phyloP scores from a whole-genome alignment of 768 basidiomycete genomes.

The Leccinum sublutescens region DNA sequence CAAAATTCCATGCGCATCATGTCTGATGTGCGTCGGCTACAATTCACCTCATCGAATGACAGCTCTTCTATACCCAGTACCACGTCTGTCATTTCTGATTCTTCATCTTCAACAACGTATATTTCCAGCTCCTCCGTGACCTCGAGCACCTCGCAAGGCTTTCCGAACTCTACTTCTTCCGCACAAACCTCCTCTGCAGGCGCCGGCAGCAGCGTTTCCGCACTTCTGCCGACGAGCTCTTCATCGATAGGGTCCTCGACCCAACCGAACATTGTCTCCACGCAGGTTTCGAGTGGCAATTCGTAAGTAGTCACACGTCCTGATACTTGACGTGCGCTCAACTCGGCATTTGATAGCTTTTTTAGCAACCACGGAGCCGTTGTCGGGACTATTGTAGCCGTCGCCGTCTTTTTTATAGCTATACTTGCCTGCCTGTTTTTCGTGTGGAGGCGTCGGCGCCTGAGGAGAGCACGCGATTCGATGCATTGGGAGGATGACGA shows the following conservation, averaged over 20 bases:
- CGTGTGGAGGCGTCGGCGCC: conserved; percentile 38
- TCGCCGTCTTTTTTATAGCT: conserved; percentile 54
- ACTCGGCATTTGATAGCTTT: conserved; percentile 44
- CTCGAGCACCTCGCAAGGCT: not conserved
- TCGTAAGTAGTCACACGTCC: conserved; percentile 25
- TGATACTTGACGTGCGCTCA: not conserved
- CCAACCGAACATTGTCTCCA: conserved; percentile 45
- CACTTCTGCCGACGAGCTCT: conserved; percentile 37
- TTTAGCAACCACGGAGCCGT: conserved; percentile 67
- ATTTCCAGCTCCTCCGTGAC: not conserved
- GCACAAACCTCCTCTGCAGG: conserved; percentile 39
- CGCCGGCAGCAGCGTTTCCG: conserved; percentile 36
- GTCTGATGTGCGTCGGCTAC: not conserved
- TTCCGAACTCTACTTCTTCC: conserved; percentile 1
- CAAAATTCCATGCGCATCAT: not conserved
- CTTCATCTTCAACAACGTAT: not conserved
- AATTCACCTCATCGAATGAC: not conserved
- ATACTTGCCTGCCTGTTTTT: conserved; percentile 43
- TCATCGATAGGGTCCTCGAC: conserved; percentile 48
- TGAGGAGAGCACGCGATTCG: conserved; percentile 35
- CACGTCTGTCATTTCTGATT: not conserved
- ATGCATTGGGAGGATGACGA: conserved; percentile 28
- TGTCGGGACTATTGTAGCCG: conserved; percentile 67
- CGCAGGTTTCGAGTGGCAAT: conserved; percentile 33
- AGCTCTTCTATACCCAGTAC: not conserved